Base-by-base conservation (phyloP, 208 protist species). In the Trypanosoma conorhini region DNA sequence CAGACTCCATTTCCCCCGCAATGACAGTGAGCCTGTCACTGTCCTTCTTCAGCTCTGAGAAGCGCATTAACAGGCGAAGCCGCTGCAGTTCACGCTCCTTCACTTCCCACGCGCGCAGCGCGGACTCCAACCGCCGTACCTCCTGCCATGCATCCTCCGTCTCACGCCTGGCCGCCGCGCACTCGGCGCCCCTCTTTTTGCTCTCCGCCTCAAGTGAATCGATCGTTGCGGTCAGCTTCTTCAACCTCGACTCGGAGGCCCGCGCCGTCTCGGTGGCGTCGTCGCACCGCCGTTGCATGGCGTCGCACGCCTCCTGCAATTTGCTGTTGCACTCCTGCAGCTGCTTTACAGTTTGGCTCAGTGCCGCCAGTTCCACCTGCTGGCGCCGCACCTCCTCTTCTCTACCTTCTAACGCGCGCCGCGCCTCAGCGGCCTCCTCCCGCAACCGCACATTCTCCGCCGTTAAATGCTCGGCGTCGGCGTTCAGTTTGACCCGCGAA, bases 41-140 rank as follows among this genome's bases (percentile, higher is more conserved):
- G 56, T 89, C 77, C 59, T 88, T 85, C 59, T 92, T 92, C 22
- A 92, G 67, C 63, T 92, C 83, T 21, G 86, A 92, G 58, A 92
- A 92, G 58, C 86, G 82, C 79, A 92, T 79, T 28, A 92, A 57
- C n/a, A 87, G 55, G 22, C 86, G 86, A 28, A 92, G 77, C 13
- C 86, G 77, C 13, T 63, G 71, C 44, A 92, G 69, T 72, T 92
- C 86, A 42, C 70, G 67, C 55, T 83, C 75, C 67, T 87, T 87
- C 21, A 26, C 56, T 17, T 24, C 44, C 61, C 67, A 67, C 44
- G 68, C 44, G 31, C 22, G 24, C 54, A 57, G 33, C 33, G n/a
- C 62, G 5, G 5, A 5, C 51, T 81, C 66, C 59, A 73, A 38
- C 13, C 42, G 28, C 26, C 44, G 38, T 28, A 72, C 70, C 22